These are phyloP conservation scores for Periconia macrospinosa DNA, from an alignment of 2,329 filamentous ascomycete species.

Conservation along the genomic window DNA sequence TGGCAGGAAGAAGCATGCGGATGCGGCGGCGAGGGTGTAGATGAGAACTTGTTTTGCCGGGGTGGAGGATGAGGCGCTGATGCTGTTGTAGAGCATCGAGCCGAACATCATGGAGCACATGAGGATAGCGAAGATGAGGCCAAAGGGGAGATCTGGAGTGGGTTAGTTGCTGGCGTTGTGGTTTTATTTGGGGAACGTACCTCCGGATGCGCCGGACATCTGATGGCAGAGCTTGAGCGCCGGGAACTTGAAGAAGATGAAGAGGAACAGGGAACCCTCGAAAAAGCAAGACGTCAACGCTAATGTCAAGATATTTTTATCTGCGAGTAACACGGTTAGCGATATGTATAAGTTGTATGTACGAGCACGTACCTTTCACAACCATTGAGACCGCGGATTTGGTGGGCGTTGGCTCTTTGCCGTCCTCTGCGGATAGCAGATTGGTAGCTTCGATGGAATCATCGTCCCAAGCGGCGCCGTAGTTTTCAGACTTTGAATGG, in stretches of 20 bases:
- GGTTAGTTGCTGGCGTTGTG: slow-evolving; percentile 5
- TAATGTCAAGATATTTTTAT: slow-evolving; percentile 55
- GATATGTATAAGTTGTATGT: not conserved
- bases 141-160: slow-evolving; percentile 44
- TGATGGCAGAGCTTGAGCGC: slow-evolving; percentile 49
- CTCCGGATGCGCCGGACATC: slow-evolving; percentile 26
- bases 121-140: slow-evolving; percentile 60
- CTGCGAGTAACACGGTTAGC: slow-evolving; percentile 18
- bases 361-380: slow-evolving; percentile 16
- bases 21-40: slow-evolving; percentile 26
- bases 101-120: slow-evolving; percentile 64
- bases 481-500: slow-evolving; percentile 52
- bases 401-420: slow-evolving; percentile 17
- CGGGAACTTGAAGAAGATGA: slow-evolving; percentile 65
- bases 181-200: slow-evolving; percentile 13
- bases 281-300: slow-evolving; percentile 59
- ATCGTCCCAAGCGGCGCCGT: slow-evolving; percentile 39
- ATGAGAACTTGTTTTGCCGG: slow-evolving; percentile 33
- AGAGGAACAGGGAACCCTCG: slow-evolving; percentile 64
- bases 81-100: slow-evolving; percentile 56
- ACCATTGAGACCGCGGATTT: slow-evolving; percentile 28
- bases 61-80: slow-evolving; percentile 25
- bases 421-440: slow-evolving; percentile 31
- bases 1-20: slow-evolving; percentile 33
- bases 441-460: slow-evolving; percentile 19